These are phyloP conservation scores for Chytriomyces sp. DNA, from an alignment of 192 early-diverging fungal species.

Conservation along the genomic window DNA sequence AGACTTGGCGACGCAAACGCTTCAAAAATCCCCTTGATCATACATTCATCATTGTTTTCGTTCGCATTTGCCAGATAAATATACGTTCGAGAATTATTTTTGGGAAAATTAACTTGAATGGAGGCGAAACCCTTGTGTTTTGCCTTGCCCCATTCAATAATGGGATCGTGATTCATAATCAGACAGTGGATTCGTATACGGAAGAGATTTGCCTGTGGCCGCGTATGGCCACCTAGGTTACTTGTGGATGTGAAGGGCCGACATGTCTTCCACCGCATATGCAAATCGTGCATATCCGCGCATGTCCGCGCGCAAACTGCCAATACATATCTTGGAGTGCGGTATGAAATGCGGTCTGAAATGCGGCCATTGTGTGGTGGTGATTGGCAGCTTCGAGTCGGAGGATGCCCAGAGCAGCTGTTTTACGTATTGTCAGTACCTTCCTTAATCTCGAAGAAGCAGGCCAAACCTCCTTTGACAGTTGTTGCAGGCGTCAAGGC, in stretches of 20 bases:
- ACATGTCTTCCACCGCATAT: slow-evolving; percentile 55
- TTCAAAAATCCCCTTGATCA: slow-evolving; percentile 77
- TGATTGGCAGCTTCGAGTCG: no score
- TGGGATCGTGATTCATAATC: slow-evolving; percentile 78
- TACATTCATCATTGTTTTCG: slow-evolving; percentile 70
- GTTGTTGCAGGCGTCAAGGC: slow-evolving; percentile 39
- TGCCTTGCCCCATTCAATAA: slow-evolving; percentile 47
- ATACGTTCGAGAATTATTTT: slow-evolving; percentile 66
- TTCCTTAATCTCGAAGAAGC: no score
- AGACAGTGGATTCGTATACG: slow-evolving; percentile 77
- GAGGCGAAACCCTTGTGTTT: slow-evolving; percentile 91
- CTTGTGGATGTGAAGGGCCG: background rate
- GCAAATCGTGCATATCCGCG: slow-evolving; percentile 49
- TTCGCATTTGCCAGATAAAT: slow-evolving; percentile 89
- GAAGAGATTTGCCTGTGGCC: slow-evolving; percentile 56
- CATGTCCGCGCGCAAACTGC: slow-evolving; percentile 5
- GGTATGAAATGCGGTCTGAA: slow-evolving; percentile 15
- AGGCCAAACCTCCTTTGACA: no score
- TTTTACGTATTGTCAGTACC: slow-evolving; percentile 14
- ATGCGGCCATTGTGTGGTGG: background rate
- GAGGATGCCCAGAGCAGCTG: background rate
- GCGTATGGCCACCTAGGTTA: slow-evolving; percentile 52
- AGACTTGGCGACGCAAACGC: slow-evolving; percentile 73
- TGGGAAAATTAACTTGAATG: slow-evolving; percentile 82
- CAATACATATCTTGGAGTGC: slow-evolving; percentile 19